phyloP scores from a whole-genome alignment of 2,329 filamentous ascomycete species.

The Cercospora sojina region DNA sequence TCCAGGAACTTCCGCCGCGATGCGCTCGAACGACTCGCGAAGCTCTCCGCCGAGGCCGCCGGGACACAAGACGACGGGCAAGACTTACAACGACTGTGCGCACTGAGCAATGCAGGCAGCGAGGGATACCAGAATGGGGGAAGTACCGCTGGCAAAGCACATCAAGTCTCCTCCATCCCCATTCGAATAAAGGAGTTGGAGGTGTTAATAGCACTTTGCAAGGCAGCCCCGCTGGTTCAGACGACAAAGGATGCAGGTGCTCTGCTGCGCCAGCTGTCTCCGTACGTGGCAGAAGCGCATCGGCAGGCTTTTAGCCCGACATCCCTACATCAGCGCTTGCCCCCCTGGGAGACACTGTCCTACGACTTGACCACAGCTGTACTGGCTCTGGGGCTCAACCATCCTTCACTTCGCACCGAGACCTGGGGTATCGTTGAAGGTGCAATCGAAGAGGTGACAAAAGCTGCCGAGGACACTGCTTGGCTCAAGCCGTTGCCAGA shows the following conservation, averaged over 20 bases:
- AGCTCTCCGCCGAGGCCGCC: constrained; percentile 45
- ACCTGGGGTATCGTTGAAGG: constrained; percentile 66
- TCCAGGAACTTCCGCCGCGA: constrained; percentile 43
- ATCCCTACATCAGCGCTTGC: constrained; percentile 76
- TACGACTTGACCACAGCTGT: constrained; percentile 77
- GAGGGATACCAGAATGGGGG: constrained; percentile 24
- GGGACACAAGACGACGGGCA: constrained; percentile 27
- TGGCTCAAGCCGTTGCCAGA: constrained; percentile 31
- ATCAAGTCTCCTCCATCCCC: constrained; percentile 33
- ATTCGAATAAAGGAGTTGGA: constrained; percentile 80
- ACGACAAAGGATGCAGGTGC: constrained; percentile 71
- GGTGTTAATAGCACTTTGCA: constrained; percentile 85
- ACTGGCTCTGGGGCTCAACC: constrained; percentile 74
- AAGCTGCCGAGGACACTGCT: constrained; percentile 57
- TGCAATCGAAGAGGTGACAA: constrained; percentile 70
- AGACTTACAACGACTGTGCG: constrained; percentile 47
- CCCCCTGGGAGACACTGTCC: constrained; percentile 82
- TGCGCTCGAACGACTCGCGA: constrained; percentile 53
- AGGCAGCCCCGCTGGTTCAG: constrained; percentile 75
- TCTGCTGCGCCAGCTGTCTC: constrained; percentile 73
- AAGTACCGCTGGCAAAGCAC: constrained; percentile 11
- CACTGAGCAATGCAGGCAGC: constrained; percentile 27
- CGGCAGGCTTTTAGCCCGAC: constrained; percentile 74
- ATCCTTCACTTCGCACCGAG: constrained; percentile 65
- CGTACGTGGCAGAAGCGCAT: constrained; percentile 83